phyloP scores from a whole-genome alignment of 2,329 filamentous ascomycete genomes.

The Botrytis byssoidea region DNA sequence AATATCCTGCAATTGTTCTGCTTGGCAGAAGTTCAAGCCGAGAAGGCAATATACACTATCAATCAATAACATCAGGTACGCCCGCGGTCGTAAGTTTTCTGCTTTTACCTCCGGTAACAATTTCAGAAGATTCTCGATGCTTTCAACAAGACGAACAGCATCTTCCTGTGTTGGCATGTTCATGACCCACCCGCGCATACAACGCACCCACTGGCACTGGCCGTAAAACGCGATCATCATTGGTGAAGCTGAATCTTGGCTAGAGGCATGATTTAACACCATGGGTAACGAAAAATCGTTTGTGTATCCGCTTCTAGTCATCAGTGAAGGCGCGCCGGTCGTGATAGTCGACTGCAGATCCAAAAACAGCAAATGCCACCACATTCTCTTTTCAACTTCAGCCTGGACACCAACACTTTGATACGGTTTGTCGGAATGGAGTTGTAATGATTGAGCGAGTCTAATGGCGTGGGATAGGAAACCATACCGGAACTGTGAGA shows the following conservation, averaged over 20 bases:
- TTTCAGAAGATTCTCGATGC: neutral
- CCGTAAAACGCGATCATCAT: neutral
- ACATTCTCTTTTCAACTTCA: neutral
- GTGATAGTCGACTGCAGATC: neutral
- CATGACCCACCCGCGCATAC: neutral
- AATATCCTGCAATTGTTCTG: neutral
- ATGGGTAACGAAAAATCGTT: neutral
- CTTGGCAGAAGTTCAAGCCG: neutral
- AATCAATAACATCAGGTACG: neutral
- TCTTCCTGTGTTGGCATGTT: neutral
- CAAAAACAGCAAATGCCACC: conserved; percentile 2
- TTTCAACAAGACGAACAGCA: neutral
- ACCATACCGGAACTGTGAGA: neutral
- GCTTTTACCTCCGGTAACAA: neutral
- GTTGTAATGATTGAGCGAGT: neutral
- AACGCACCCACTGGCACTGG: neutral
- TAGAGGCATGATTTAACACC: neutral
- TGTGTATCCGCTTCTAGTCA: neutral
- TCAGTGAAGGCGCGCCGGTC: neutral
- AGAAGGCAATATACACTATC: neutral
- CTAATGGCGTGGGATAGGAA: neutral
- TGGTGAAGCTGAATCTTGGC: neutral
- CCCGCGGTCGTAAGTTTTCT: neutral
- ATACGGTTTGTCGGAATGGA: neutral
- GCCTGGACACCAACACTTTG: neutral